Evolutionary conservation across 2,329 filamentous ascomycete genomes (phyloP), one percentile per base, ranked within the genome.

Genomic region (Chaetomium sp.): DNA sequence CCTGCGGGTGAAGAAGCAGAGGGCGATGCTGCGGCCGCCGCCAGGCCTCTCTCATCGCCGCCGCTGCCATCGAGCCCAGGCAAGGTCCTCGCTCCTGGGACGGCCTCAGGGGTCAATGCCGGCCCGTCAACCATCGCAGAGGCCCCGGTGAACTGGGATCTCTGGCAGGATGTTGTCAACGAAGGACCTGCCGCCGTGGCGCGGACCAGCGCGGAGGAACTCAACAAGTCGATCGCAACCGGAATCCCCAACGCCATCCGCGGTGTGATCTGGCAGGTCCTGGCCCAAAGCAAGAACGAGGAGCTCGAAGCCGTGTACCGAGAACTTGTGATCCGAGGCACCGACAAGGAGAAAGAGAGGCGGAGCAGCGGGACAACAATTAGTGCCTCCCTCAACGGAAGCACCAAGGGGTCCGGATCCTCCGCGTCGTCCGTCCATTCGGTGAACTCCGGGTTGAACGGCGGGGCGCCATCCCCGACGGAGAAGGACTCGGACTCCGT

Each of bases 181-280:
- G 89, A 96, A 73, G 94, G 94, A 0, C 91, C 91, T 12, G 84
- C 89, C 34, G 92, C 90, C 8, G 88, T 97, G 49, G 88, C 89
- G 9, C 84, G 89, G 57, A 91, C 90, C 4, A 96, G 91, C 66
- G 80, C 92, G 0, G 89, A 95, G 65, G 91, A 96, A 69, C 76
- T 99, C 55, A 96, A 92, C 67, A 84, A 81, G 62, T 91, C 94
- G 27, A 96, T 99, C 64, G 89, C 92, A 49, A 88, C 87, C 41
- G 94, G 94, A 36, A 99, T 99, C 55, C 94, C 94, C 1, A 91
- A 87, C 62, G 92, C 91, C 3, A 96, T 99, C 59, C 86, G 94
- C 56, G 95, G 94, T n/a, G 94, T 99, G 2, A 91, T 99, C 50
- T 99, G 94, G 94, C 94, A 99, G 72, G 92, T 97, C 6, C 76